Evolutionary conservation across 768 basidiomycete species (phyloP).

Genomic region (Mycena venus): DNA sequence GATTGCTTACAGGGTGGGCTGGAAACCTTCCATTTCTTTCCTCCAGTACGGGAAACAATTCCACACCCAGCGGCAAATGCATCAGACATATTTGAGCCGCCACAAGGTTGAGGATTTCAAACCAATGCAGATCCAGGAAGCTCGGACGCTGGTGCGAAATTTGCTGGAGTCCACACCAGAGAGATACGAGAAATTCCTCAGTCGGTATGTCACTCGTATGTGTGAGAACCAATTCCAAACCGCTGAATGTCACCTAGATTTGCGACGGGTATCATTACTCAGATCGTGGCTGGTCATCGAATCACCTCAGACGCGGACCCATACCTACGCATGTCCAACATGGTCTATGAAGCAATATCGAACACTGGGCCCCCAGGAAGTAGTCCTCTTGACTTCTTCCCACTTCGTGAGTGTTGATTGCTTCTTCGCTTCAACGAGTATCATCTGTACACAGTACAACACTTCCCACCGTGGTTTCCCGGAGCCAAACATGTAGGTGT

Average conservation of each 20-base stretch:
- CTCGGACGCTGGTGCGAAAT: slow-evolving; percentile 35
- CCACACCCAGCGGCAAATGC: too few species aligned
- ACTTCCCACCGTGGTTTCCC: slow-evolving; percentile 51
- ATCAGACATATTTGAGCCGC: too few species aligned
- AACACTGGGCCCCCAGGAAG: slow-evolving; percentile 39
- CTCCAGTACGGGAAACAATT: too few species aligned
- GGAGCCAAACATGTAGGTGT: slow-evolving; percentile 39
- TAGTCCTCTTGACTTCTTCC: slow-evolving; percentile 37
- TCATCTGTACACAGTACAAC: slow-evolving; percentile 37
- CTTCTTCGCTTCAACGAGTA: too few species aligned
- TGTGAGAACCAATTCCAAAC: neutral
- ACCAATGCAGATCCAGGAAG: slow-evolving; percentile 43
- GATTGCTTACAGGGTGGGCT: too few species aligned
- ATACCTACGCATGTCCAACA: slow-evolving; percentile 46
- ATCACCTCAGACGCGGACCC: slow-evolving; percentile 50
- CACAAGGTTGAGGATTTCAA: slow-evolving; percentile 38
- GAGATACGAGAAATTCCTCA: neutral
- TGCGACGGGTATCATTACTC: slow-evolving; percentile 35
- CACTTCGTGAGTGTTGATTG: too few species aligned
- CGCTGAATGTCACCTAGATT: slow-evolving; percentile 1
- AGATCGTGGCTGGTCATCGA: slow-evolving; percentile 48
- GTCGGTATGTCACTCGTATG: neutral
- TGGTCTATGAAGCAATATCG: too few species aligned
- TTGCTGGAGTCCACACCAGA: neutral
- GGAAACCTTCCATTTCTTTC: too few species aligned